A percentile compares a stretch with the other conserved stretches of the same genome.
These are phyloP conservation scores for Exsudoporus frostii DNA, from an alignment of 768 basidiomycete genomes.

Conservation along the genomic window DNA sequence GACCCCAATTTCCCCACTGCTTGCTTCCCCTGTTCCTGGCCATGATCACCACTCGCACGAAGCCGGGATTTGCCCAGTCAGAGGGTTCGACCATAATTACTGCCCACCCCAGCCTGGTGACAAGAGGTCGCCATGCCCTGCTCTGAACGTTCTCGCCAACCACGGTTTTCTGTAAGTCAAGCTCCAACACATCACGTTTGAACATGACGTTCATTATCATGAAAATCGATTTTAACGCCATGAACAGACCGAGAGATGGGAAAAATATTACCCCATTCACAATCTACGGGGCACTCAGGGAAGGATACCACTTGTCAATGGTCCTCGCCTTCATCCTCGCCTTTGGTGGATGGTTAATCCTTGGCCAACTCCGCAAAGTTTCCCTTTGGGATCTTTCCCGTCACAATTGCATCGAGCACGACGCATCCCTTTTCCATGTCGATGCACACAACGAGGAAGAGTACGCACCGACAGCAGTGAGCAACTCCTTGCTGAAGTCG, in stretches of 20 bases:
- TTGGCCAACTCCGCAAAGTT: slow-evolving; percentile 35
- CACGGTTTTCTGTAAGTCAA: slow-evolving; percentile 67
- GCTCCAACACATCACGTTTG: background rate
- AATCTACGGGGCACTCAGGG: slow-evolving; percentile 42
- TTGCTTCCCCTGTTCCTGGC: slow-evolving; percentile 8
- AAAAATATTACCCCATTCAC: slow-evolving; percentile 40
- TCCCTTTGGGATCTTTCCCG: slow-evolving; percentile 40
- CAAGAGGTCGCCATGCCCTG: slow-evolving; percentile 67
- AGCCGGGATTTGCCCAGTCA: slow-evolving; percentile 38
- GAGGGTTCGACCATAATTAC: slow-evolving; percentile 36
- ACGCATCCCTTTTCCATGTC: slow-evolving; percentile 55
- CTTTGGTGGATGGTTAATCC: slow-evolving; percentile 44
- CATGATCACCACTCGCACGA: slow-evolving; percentile 25
- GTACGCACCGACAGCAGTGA: slow-evolving; percentile 48
- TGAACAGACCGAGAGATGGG: slow-evolving; percentile 48
- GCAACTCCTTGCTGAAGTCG: slow-evolving; percentile 37
- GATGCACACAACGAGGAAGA: slow-evolving; percentile 41
- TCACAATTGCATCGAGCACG: slow-evolving; percentile 54
- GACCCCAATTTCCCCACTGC: slow-evolving; percentile 4
- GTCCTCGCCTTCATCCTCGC: slow-evolving; percentile 47
- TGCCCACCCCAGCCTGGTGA: slow-evolving; percentile 46
- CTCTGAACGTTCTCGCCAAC: slow-evolving; percentile 70
- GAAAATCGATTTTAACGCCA: background rate
- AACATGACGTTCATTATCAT: background rate
- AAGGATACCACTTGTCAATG: slow-evolving; percentile 49